Conservation (phyloP, 106 monocot genomes). For the Cymbidium sinense region DNA sequence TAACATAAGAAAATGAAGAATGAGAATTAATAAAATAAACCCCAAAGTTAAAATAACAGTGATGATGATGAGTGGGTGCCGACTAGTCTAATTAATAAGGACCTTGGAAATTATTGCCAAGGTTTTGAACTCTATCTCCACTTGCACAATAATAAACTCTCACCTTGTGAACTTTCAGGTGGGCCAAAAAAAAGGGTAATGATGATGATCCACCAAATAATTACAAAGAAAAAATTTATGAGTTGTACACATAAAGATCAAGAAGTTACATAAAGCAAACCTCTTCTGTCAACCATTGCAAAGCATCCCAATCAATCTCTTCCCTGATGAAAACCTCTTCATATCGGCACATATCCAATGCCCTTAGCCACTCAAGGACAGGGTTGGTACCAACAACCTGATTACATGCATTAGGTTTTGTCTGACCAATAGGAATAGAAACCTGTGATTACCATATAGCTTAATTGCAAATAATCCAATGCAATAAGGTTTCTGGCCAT, state of each 20-base stretch:
- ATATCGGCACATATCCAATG: conserved; percentile 68
- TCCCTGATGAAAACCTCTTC: conserved; percentile 72
- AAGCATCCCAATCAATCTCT: conserved; percentile 86
- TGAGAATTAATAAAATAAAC: not conserved
- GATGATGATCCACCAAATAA: not conserved
- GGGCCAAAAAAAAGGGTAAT: too few species aligned
- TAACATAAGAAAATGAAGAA: not conserved
- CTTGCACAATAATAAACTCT: too few species aligned
- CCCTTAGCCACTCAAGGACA: conserved; percentile 57
- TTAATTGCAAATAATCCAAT: not conserved
- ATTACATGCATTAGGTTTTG: conserved; percentile 13
- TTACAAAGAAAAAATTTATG: not conserved
- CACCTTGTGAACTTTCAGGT: too few species aligned
- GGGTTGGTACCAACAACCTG: conserved; percentile 29
- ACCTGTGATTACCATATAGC: conserved; percentile 33
- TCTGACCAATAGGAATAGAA: conserved; percentile 13
- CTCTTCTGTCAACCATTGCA: conserved; percentile 90
- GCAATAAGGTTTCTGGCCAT: not conserved
- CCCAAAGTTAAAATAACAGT: not conserved
- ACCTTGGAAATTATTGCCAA: too few species aligned
- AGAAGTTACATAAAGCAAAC: conserved; percentile 30
- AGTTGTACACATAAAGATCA: not conserved
- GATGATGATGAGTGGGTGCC: too few species aligned
- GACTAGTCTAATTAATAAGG: too few species aligned
- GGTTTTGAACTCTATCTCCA: too few species aligned